Evolutionary conservation across 805 yeast species (phyloP).

Genomic region (Yarrowia hollandica): DNA sequence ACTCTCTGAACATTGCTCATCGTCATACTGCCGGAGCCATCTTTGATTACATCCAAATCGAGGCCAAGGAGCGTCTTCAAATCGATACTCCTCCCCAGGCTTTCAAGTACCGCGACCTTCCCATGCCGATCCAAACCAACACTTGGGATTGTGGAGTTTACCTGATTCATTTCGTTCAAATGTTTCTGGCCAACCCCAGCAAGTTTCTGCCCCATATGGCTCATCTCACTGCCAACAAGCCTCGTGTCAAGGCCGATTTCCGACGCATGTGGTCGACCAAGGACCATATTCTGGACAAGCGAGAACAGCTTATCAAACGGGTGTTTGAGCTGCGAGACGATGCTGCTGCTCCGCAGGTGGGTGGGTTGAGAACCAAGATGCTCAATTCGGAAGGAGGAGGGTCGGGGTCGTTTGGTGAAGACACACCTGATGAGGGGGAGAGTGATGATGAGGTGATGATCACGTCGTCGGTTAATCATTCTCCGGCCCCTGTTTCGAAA

Average conservation of each 20-base stretch:
- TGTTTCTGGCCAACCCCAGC: conserved; percentile 38
- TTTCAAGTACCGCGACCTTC: conserved; percentile 51
- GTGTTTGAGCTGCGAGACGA: conserved; percentile 3
- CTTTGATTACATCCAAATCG: conserved; percentile 40
- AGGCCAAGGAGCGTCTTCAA: conserved; percentile 61
- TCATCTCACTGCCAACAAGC: conserved; percentile 12
- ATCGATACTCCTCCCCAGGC: conserved; percentile 49
- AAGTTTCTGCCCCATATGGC: conserved; percentile 33
- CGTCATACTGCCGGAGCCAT: not conserved
- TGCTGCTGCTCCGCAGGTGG: not conserved
- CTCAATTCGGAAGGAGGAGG: not conserved
- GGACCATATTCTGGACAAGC: not conserved
- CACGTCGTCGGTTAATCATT: conserved; percentile 7
- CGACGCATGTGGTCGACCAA: conserved; percentile 2
- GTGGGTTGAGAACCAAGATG: not conserved
- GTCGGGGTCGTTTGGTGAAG: too few species aligned
- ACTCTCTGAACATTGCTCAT: conserved; percentile 56
- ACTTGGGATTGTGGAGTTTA: conserved; percentile 95
- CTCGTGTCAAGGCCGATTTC: not conserved
- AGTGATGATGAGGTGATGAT: conserved; percentile 4
- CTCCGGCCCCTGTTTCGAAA: not conserved
- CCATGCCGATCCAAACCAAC: conserved; percentile 82
- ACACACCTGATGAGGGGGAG: not conserved
- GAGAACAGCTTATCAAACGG: not conserved
- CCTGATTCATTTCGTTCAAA: conserved; percentile 57